Base-by-base conservation (phyloP, 2,329 filamentous ascomycete genomes). In the Alternaria novae-zelandiae region DNA sequence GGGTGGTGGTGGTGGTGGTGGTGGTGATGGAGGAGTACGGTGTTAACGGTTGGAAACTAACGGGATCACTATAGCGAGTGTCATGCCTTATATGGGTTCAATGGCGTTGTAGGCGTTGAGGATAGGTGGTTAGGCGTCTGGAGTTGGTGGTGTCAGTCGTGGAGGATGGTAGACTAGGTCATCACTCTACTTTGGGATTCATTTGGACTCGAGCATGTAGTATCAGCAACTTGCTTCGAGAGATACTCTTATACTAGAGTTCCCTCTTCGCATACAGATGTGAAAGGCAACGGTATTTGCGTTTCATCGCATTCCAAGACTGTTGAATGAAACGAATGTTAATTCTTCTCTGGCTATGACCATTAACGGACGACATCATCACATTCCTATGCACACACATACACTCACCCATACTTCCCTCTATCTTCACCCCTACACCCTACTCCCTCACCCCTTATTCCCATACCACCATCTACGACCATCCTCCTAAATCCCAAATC, bases 341-440 rank as follows among this genome's bases (percentile, higher is more conserved):
- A 8, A 8, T 8, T 2, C 13, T 36, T 36, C 4, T 2, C 32
- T 2, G n/a, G 2, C 1, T 4, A 0, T 36, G 0, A 2, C 7
- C 30, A 7, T 15, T 7, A 36, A 36, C 3, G 13, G 4, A 8
- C 32, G 1, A n/a, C 0, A 36, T 1, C 3, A 36, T n/a, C 2
- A 36, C 30, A 15, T 7, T 13, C 3, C 30, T 8, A 32, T 6
- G 13, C 28, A 13, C 12, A 32, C 30, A 6, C 3, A 36, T 5
- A 36, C 32, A 2, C 15, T n/a, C n/a, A 41, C 32, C 7, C 32
- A 13, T 36, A 36, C 30, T 9, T 36, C 32, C 7, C 32, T 8
- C 6, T 2, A 36, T 36, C 6, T 32, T 36, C 30, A 9, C 30
- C 13, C 13, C 30, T 36, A 15, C 0, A 4, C 30, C 1, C 30